phyloP scores from a whole-genome alignment of 176 grass and related monocot species.

The Cenchrus purpureus region DNA sequence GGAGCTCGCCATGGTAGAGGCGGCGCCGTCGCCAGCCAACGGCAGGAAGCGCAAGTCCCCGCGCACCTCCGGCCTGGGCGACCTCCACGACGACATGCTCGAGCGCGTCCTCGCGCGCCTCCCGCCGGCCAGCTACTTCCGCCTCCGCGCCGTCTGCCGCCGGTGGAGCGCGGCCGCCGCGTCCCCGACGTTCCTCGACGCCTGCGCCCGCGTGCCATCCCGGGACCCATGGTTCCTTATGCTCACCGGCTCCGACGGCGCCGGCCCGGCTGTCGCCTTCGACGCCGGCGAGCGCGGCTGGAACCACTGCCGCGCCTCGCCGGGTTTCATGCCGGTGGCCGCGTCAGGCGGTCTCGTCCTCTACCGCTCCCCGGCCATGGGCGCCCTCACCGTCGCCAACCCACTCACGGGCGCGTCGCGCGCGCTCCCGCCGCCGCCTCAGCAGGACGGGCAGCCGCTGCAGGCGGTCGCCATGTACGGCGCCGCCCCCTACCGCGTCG shows the following conservation, averaged over 20 bases:
- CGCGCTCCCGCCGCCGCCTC: constrained; percentile 49
- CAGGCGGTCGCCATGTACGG: constrained; percentile 78
- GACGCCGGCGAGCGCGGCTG: constrained; percentile 40
- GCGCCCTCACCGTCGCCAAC: constrained; percentile 61
- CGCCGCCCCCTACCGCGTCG: constrained; percentile 49
- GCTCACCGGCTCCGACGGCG: constrained; percentile 44
- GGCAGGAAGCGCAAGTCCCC: constrained; percentile 55
- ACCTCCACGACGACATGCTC: constrained; percentile 81
- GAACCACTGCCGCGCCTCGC: constrained; percentile 27
- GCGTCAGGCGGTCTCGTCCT: constrained; percentile 79
- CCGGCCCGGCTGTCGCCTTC: constrained; percentile 37
- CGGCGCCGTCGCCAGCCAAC: not conserved
- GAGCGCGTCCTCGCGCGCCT: constrained; percentile 77
- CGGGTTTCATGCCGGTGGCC: constrained; percentile 65
- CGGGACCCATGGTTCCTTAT: constrained; percentile 83
- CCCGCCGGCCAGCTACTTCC: constrained; percentile 71
- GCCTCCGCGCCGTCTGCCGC: constrained; percentile 66
- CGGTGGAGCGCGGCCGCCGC: constrained; percentile 57
- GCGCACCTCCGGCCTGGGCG: constrained; percentile 38
- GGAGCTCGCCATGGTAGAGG: not conserved
- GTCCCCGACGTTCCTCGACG: constrained; percentile 64
- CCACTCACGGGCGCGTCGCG: constrained; percentile 68
- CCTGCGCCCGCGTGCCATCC: constrained; percentile 52
- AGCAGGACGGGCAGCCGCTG: constrained; percentile 25
- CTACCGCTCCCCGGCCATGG: constrained; percentile 53